Percentiles rank a stretch among this genome's conserved stretches.
These are phyloP conservation scores for Caulochytrium protostelioides DNA, from an alignment of 371 early-diverging fungal species.

Conservation along the genomic window DNA sequence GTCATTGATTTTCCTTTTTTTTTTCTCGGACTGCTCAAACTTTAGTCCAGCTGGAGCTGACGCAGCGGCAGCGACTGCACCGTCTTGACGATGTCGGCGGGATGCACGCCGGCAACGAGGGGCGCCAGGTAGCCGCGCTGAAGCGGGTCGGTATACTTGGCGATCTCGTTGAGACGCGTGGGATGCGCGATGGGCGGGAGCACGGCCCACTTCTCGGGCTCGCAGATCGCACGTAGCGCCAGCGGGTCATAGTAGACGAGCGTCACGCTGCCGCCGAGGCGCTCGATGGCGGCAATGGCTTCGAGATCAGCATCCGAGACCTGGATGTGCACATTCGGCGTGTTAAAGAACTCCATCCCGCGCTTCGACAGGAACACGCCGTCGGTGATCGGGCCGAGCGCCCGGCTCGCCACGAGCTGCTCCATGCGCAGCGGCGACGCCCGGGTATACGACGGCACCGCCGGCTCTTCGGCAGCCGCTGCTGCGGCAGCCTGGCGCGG, in stretches of 20 bases:
- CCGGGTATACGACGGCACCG: too few species aligned
- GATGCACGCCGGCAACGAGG: not conserved
- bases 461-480: too few species aligned
- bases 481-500: too few species aligned
- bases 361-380: too few species aligned
- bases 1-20: not conserved
- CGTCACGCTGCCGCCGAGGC: conserved; percentile 59
- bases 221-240: conserved; percentile 51
- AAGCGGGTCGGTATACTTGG: conserved; percentile 11
- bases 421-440: too few species aligned
- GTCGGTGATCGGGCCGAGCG: too few species aligned
- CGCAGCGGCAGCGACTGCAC: not conserved
- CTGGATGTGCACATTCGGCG: conserved; percentile 46
- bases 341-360: conserved; percentile 41
- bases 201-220: conserved; percentile 56
- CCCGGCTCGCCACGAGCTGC: too few species aligned
- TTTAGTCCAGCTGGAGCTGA: not conserved
- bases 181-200: conserved; percentile 40
- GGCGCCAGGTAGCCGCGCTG: conserved; percentile 14
- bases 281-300: conserved; percentile 66
- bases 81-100: not conserved
- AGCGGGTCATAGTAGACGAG: conserved; percentile 54
- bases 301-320: conserved; percentile 58
- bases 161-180: conserved; percentile 13
- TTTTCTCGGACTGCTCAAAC: not conserved